Evolutionary conservation across 2,329 filamentous ascomycete species (phyloP), one percentile per base, ranked within the genome.

Genomic region (Microdochium nivale): DNA sequence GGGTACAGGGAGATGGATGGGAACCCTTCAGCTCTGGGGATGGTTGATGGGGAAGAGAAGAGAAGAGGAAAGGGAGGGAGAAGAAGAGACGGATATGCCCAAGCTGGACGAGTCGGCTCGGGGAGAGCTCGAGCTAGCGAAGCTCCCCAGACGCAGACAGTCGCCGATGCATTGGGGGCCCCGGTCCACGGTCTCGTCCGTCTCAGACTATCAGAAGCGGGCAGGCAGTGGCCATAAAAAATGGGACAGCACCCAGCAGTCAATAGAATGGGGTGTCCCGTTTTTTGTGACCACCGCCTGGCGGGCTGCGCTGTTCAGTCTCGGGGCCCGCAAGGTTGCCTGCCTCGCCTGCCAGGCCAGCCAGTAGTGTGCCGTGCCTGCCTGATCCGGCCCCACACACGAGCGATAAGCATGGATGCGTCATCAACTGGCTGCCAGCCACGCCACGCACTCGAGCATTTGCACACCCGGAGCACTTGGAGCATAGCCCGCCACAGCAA

Each of bases 41-140:
- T 49, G 55, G 53, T 55, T 50, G 44, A 16, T 33, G 46, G 51
- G 49, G 48, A 46, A n/a, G 48, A 40, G 44, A 49, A n/a, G 53
- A 51, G 37, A 7, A 40, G 35, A 40, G 25, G 33, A 35, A 25
- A 19, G 52, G 54, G 56, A 57, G 25, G 27, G 25, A 47, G 16
- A 23, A 32, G 40, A 25, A 43, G 21, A 51, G 37, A 51, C 19
- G 40, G 40, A 24, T 16, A 44, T 44, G 25, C 46, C 13, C 9
- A 30, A 47, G 46, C 24, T 27, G 46, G 46, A 47, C 24, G 30
- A 14, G 8, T 11, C 4, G n/a, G 8, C 9, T 23, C 24, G 3
- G 24, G 46, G 10, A 23, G n/a, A 9, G 46, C 24, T 3, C 3
- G 46, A 47, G 46, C 46, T 30, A 47, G 46, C n/a, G 10, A 23